Conservation (phyloP, 1,284 basidiomycete genomes). For the Tausonia pullulans region DNA sequence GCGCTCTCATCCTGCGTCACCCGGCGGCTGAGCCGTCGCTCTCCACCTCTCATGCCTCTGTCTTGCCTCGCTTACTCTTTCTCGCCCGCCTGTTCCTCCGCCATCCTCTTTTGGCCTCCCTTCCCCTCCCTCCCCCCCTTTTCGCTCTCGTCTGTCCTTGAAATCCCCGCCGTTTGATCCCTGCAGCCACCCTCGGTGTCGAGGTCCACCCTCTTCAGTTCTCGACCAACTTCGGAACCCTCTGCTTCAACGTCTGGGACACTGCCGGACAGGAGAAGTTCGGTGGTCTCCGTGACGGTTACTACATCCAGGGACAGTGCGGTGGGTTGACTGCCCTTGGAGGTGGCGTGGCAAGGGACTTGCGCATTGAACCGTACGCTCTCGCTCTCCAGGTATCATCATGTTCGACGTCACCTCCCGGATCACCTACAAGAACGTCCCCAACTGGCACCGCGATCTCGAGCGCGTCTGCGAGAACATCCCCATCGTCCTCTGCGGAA, state of each 20-base stretch:
- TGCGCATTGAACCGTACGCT: no score
- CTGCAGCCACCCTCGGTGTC: constrained; percentile 90
- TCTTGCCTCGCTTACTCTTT: background rate
- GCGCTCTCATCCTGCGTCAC: constrained; percentile 12
- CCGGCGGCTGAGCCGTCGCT: no score
- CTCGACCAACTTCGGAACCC: constrained; percentile 96
- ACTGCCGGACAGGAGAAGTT: constrained; percentile 99
- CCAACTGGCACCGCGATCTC: constrained; percentile 99
- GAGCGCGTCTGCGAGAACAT: constrained; percentile 99
- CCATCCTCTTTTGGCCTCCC: background rate
- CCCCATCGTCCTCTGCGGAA: constrained; percentile 97
- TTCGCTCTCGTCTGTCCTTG: background rate
- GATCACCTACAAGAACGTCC: constrained; percentile 99
- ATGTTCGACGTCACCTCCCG: constrained; percentile 99
- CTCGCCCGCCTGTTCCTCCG: background rate
- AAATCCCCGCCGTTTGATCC: constrained; percentile 1
- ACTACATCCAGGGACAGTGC: constrained; percentile 98
- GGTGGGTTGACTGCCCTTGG: constrained; percentile 37
- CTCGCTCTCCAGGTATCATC: background rate
- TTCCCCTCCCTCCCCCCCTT: constrained; percentile 5
- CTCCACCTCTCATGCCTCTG: background rate
- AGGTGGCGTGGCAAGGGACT: no score
- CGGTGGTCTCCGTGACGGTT: constrained; percentile 91
- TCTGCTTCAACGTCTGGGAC: constrained; percentile 99
- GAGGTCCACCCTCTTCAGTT: constrained; percentile 96